Conservation (phyloP, 441 rosid genomes). For the Populus tomentosa region DNA sequence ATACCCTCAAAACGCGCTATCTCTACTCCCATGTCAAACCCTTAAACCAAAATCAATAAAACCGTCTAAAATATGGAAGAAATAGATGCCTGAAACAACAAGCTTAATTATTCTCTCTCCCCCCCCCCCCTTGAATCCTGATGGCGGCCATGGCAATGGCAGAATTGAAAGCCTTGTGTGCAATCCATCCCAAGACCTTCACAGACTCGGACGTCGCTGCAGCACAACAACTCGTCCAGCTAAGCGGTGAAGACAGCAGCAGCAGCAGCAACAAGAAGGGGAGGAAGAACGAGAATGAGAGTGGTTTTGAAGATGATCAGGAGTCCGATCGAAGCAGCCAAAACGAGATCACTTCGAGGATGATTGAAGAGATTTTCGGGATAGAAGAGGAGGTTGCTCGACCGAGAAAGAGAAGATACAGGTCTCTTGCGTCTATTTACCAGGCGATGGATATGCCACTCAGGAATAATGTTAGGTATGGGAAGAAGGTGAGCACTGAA, state of each 20-base stretch:
- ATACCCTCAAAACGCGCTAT: conserved; percentile 10
- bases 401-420: conserved; percentile 37
- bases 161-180: conserved; percentile 1
- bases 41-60: not conserved
- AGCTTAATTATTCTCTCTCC: not conserved
- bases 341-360: conserved; percentile 22
- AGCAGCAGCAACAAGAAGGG: conserved; percentile 5
- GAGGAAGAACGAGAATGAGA: not conserved
- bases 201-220: conserved; percentile 41
- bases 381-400: conserved; percentile 34
- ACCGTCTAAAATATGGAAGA: not conserved
- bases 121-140: not conserved
- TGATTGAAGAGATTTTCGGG: conserved; percentile 53
- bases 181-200: conserved; percentile 9
- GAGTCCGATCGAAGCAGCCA: conserved; percentile 18
- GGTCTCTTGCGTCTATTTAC: conserved; percentile 49
- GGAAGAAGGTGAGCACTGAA: not conserved
- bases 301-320: not conserved
- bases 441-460: conserved; percentile 31
- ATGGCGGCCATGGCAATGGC: not conserved
- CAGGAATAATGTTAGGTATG: not conserved
- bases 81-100: not conserved
- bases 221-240: conserved; percentile 43
- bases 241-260: conserved; percentile 55
- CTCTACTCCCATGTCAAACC: not conserved